Evolutionary conservation across 306 rosid genomes (phyloP).

Genomic region (Casuarina glauca): DNA sequence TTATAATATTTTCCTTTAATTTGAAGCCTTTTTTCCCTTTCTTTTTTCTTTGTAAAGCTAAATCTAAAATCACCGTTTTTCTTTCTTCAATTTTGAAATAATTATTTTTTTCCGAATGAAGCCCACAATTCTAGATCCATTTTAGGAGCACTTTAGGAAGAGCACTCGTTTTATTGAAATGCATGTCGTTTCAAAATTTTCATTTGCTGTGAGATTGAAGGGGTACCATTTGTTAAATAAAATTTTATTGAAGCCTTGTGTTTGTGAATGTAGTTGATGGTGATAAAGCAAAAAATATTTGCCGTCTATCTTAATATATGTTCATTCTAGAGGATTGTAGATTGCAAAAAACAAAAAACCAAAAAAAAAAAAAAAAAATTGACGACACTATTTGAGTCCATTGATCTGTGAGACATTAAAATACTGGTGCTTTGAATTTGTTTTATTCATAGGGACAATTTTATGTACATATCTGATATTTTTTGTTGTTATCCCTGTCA

Average conservation of each 20-base stretch:
- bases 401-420: not conserved
- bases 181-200: too few species aligned
- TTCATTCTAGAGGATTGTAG: not conserved
- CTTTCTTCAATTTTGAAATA: too few species aligned
- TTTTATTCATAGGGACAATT: not conserved
- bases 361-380: not conserved
- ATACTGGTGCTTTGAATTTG: not conserved
- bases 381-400: not conserved
- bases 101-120: too few species aligned
- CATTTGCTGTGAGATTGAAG: too few species aligned
- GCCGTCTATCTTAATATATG: not conserved
- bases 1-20: not conserved
- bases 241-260: not conserved
- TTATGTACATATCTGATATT: not conserved
- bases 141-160: too few species aligned
- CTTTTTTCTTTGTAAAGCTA: too few species aligned
- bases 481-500: not conserved
- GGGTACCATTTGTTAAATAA: not conserved
- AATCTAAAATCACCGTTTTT: too few species aligned
- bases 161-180: too few species aligned
- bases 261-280: not conserved
- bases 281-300: not conserved
- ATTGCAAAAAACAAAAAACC: not conserved
- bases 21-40: too few species aligned
- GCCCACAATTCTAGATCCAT: too few species aligned